Evolutionary conservation across 1,284 basidiomycete genomes (phyloP).

Genomic region (Microbotryum silenes-acaulis): DNA sequence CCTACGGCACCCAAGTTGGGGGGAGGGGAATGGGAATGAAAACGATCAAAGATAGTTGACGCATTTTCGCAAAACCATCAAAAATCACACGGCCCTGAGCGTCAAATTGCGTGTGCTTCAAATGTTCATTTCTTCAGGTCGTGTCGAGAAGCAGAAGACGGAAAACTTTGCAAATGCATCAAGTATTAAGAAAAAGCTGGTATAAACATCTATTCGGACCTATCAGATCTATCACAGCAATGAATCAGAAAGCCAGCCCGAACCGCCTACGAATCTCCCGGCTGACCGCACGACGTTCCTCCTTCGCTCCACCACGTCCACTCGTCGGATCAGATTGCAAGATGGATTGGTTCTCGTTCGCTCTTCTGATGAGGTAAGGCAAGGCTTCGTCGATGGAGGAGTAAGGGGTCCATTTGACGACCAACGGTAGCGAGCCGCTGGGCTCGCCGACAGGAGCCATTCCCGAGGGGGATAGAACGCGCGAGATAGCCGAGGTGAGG

Average conservation of each 20-base stretch:
- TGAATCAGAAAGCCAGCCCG: conserved; percentile 18
- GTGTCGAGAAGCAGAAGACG: too few relatives aligned
- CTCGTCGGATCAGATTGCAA: conserved; percentile 30
- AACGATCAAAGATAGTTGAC: too few relatives aligned
- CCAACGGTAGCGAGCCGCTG: conserved; percentile 18
- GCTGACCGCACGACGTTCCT: conserved; percentile 32
- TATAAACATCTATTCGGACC: too few relatives aligned
- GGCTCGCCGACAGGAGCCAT: not conserved
- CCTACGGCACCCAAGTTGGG: too few relatives aligned
- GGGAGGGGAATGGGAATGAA: too few relatives aligned
- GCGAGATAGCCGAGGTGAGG: conserved; percentile 31
- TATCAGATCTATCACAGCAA: not conserved
- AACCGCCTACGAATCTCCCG: conserved; percentile 28
- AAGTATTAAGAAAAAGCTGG: too few relatives aligned
- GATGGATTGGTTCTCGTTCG: conserved; percentile 35
- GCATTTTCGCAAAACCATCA: too few relatives aligned
- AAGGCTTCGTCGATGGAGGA: conserved; percentile 32
- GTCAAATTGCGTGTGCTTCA: too few relatives aligned
- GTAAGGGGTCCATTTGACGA: conserved; percentile 34
- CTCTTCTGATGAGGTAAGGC: conserved; percentile 35
- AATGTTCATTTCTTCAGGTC: too few relatives aligned
- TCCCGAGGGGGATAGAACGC: conserved; percentile 19
- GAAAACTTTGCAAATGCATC: too few relatives aligned
- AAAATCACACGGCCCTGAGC: too few relatives aligned
- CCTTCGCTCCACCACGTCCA: conserved; percentile 29